Evolutionary conservation across 2,329 filamentous ascomycete genomes (phyloP).

Genomic region (Xylariaceae sp.): DNA sequence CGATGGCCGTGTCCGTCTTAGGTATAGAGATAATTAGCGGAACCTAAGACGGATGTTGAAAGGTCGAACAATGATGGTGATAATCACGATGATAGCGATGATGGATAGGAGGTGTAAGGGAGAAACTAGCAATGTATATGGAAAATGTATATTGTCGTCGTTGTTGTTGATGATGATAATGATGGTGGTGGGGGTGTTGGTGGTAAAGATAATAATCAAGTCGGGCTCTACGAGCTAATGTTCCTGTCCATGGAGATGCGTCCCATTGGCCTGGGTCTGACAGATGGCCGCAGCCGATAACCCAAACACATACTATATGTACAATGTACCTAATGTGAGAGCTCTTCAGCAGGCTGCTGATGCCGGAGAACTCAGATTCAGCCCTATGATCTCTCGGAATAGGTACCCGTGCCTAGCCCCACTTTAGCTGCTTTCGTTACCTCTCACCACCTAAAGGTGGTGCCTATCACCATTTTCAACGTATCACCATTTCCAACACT

Average conservation of each 20-base stretch:
- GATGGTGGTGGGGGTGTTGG: too few species aligned
- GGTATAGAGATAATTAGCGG: background rate
- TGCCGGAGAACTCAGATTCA: background rate
- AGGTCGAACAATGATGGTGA: background rate
- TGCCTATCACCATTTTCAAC: too few species aligned
- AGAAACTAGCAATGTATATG: too few species aligned
- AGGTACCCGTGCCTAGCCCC: too few species aligned
- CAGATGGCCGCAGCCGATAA: background rate
- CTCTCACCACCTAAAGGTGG: too few species aligned
- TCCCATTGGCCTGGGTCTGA: background rate
- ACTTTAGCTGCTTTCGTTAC: too few species aligned
- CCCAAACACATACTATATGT: background rate
- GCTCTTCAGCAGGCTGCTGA: background rate
- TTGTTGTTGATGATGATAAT: too few species aligned
- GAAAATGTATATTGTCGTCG: too few species aligned
- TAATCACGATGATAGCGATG: background rate
- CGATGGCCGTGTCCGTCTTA: background rate
- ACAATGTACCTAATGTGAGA: too few species aligned
- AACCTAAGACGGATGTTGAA: background rate
- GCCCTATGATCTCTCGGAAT: background rate
- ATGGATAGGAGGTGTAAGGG: background rate
- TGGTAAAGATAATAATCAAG: background rate
- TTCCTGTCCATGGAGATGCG: background rate
- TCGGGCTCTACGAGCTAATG: background rate
- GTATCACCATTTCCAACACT: too few species aligned